Conservation (phyloP, 768 basidiomycete genomes). For the Suillus luteus region DNA sequence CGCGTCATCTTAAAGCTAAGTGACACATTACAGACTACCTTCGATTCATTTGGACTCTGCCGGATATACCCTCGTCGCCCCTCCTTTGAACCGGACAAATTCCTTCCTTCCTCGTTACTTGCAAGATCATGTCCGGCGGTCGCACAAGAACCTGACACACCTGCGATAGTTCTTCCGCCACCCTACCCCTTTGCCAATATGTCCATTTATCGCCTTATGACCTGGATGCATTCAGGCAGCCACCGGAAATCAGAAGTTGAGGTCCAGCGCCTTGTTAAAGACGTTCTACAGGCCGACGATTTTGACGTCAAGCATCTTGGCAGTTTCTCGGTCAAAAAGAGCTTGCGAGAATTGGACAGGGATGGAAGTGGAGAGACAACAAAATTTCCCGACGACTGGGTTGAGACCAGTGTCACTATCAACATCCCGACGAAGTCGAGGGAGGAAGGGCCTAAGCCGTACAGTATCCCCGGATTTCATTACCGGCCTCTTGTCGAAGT, state of each 20-base stretch:
- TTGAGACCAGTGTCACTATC: no score
- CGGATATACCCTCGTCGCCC: neutral
- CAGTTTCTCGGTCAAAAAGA: neutral
- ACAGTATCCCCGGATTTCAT: slow-evolving; percentile 16
- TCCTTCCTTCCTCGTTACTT: neutral
- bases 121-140: neutral
- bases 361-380: no score
- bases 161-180: no score
- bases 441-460: neutral
- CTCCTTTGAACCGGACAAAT: neutral
- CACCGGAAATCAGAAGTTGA: neutral
- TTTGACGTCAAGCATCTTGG: slow-evolving; percentile 1
- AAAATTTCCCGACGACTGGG: neutral
- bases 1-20: neutral
- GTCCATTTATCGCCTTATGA: neutral
- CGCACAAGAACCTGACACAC: no score
- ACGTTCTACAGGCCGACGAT: neutral
- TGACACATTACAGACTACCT: neutral
- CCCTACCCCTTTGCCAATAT: neutral
- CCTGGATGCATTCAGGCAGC: slow-evolving; percentile 7
- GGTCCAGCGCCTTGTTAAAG: slow-evolving; percentile 3
- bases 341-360: neutral
- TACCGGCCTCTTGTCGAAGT: slow-evolving; percentile 20
- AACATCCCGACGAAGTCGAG: neutral
- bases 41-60: neutral